Evolutionary conservation across 257 asterid genomes (phyloP), one percentile per base, ranked within the genome.

Genomic region (Avicennia marina): DNA sequence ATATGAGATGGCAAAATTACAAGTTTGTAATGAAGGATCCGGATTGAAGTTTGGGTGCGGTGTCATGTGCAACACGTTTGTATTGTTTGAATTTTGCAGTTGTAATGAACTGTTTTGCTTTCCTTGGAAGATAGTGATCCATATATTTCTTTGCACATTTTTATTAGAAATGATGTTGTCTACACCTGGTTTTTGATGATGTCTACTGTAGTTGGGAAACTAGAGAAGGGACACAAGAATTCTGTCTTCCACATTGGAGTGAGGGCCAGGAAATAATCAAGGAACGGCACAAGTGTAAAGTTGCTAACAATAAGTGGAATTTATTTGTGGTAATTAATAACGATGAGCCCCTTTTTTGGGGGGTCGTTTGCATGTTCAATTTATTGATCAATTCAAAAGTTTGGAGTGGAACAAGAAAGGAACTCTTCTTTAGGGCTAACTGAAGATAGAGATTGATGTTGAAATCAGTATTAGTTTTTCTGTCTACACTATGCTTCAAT

Each of bases 221-320:
- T 43, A 21, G 32, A 53, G 53, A 51, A 18, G 56, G 54, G 19
- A 24, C 44, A 62, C 32, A 9, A 27, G 52, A 18, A 43, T 50
- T 43, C 44, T 53, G 68, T 45, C 54, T 60, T 54, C 38, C 44
- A 59, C 53, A 11, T 53, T 52, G 62, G 50, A 12, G 47, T 38
- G 49, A 39, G 68, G 69, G 55, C 56, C 68, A 39, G 11, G n/a
- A 20, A 39, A n/a, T n/a, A 64, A 60, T 65, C 56, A 60, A 49
- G 61, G 64, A 26, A 55, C 19, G 3, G 27, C 72, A 65, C 76
- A 59, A 67, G 57, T 3, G 13, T 25, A n/a, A 7, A 20, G 47
- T 29, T 19, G 49, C 11, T 39, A 21, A 43, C 63, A 51, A 50
- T 43, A 31, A 34, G 49, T 50, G 4, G 12, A 47, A 7, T 24